Conservation (phyloP, 164 flowering plant species). For the Akebia trifoliata region DNA sequence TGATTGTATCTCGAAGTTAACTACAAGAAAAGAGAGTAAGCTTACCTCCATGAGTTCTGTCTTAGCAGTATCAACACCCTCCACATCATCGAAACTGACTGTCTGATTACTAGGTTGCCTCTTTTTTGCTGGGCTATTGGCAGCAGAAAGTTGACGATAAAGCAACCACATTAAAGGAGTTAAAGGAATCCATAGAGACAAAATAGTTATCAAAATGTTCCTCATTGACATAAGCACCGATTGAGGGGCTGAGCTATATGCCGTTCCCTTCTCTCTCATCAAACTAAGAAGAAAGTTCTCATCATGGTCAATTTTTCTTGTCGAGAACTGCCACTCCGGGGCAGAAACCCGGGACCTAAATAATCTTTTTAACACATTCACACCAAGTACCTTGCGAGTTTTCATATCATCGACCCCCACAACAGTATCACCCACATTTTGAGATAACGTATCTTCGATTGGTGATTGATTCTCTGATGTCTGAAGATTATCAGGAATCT, state of each 20-base stretch:
- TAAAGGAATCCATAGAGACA: conserved; percentile 87
- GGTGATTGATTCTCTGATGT: conserved; percentile 20
- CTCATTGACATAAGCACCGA: conserved; percentile 60
- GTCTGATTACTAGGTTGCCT: conserved; percentile 48
- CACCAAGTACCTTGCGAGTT: conserved; percentile 3
- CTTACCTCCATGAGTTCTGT: conserved; percentile 93
- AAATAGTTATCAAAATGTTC: conserved; percentile 58
- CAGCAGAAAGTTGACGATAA: conserved; percentile 77
- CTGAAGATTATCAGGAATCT: conserved; percentile 17
- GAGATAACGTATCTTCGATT: conserved; percentile 14
- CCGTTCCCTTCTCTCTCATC: conserved; percentile 82
- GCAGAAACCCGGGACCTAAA: conserved; percentile 22
- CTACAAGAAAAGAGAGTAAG: not conserved
- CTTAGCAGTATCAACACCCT: conserved; percentile 94
- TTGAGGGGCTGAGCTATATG: conserved; percentile 83
- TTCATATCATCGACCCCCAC: conserved; percentile 14
- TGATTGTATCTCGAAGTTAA: conserved; percentile 1
- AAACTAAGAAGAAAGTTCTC: conserved; percentile 78
- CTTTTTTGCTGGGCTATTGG: conserved; percentile 84
- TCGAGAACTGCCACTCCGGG: conserved; percentile 76
- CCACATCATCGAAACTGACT: conserved; percentile 86
- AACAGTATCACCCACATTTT: conserved; percentile 20
- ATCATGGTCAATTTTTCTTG: conserved; percentile 88
- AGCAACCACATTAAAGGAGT: conserved; percentile 94
- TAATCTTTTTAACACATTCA: conserved; percentile 24